Base-by-base conservation (phyloP, 345 rosid genomes). In the Balakata baccata region DNA sequence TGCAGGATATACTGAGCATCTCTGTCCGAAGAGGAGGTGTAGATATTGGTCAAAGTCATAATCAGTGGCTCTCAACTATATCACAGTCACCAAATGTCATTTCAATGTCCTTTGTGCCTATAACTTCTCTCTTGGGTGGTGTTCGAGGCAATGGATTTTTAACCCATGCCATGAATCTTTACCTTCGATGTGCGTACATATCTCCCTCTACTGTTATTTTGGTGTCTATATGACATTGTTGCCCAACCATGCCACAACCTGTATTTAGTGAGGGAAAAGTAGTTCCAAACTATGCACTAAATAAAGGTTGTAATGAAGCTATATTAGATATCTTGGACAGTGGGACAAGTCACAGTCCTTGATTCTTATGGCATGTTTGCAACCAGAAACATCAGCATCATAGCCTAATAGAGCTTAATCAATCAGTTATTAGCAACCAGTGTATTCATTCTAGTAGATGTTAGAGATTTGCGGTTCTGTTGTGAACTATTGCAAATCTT, bases 81-180 rank as follows among this genome's bases (percentile, higher is more conserved):
- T 82, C 92, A 8, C 79, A 89, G 72, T 89, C 93, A 11, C 98
- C 99, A 3, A 84, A 87, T 69, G 99, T 79, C 34, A 92, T 91
- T 78, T 92, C 98, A 17, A 94, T 95, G 99, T 84, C 92, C 67
- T 85, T 92, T 59, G 96, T 95, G 81, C 97, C 99, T 29, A 89
- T 95, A 77, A 95, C 98, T 81, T 85, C 96, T 14, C 94, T 95
- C 71, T 79, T 95, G 78, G 72, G 78, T 57, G 97, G 98, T 72
- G 85, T 88, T 39, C 94, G 80, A 7, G 99, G 99, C 84, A 92
- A 80, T 68, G 99, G 98, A 64, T 88, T 94, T 81, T 75, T 94
- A 73, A 84, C 79, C 73, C 98, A 94, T 84, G 97, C 98, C 0
- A 81, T 94, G 69, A 94, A 94, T 84, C 85, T 95, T 64, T 95